These are phyloP conservation scores for Isabelozyma rhagii DNA, from an alignment of 805 yeast species.

Conservation along the genomic window DNA sequence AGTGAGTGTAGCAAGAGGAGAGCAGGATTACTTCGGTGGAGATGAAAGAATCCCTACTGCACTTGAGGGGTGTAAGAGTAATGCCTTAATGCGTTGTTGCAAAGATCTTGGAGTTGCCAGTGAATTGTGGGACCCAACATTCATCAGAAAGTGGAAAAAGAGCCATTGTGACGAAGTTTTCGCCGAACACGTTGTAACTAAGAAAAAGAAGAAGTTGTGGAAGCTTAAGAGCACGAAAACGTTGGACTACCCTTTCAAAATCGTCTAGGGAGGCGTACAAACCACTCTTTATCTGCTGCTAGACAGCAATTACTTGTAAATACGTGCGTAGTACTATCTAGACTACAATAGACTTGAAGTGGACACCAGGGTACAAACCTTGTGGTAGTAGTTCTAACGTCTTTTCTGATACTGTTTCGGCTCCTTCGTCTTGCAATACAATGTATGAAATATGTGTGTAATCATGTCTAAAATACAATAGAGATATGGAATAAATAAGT, in stretches of 20 bases:
- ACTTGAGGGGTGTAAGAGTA: conserved; percentile 94
- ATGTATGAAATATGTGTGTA: not conserved
- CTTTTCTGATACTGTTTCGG: too few species aligned
- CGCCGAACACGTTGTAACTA: conserved; percentile 78
- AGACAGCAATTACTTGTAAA: too few species aligned
- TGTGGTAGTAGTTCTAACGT: too few species aligned
- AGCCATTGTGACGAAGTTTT: conserved; percentile 71
- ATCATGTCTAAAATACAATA: not conserved
- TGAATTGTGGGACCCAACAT: conserved; percentile 95
- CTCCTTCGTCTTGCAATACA: too few species aligned
- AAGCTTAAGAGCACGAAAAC: conserved; percentile 72
- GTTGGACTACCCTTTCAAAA: conserved; percentile 83
- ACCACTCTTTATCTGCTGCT: too few species aligned
- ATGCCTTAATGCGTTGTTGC: conserved; percentile 96
- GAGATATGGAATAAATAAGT: conserved; percentile 1
- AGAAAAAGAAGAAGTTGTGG: conserved; percentile 90
- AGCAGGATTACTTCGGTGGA: conserved; percentile 81
- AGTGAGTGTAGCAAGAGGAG: conserved; percentile 92
- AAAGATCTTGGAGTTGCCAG: conserved; percentile 96
- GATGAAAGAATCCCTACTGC: conserved; percentile 91
- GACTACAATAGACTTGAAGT: too few species aligned
- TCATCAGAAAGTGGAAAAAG: conserved; percentile 56
- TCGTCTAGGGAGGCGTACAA: conserved; percentile 3
- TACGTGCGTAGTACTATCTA: too few species aligned
- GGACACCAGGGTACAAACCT: too few species aligned